phyloP scores from a whole-genome alignment of 306 rosid species.

The Cucurbita maxima region DNA sequence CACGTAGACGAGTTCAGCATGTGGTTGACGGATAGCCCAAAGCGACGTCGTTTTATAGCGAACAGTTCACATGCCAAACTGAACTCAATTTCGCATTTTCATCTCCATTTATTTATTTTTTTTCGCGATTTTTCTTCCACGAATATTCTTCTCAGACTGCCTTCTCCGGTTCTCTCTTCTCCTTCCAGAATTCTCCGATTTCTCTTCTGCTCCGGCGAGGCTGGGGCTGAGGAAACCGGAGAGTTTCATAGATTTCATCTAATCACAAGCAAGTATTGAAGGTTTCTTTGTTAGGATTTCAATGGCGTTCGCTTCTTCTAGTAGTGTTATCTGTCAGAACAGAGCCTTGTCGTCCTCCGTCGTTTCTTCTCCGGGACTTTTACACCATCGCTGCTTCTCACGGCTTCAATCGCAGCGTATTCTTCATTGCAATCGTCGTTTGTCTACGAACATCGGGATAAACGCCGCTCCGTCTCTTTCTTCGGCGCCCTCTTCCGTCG shows the following conservation, averaged over 20 bases:
- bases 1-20: background rate
- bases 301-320: conserved; percentile 27
- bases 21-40: background rate
- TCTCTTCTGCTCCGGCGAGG: background rate
- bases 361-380: conserved; percentile 15
- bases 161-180: background rate
- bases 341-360: conserved; percentile 13
- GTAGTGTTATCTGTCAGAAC: conserved; percentile 16
- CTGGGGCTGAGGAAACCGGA: background rate
- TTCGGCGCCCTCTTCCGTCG: conserved; percentile 13
- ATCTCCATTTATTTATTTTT: background rate
- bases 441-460: background rate
- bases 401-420: background rate
- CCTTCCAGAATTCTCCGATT: background rate
- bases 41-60: background rate
- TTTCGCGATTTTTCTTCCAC: background rate
- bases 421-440: conserved; percentile 12
- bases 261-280: background rate
- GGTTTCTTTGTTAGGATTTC: background rate
- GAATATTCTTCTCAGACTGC: background rate
- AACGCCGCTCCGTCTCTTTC: background rate
- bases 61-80: background rate
- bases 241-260: background rate
- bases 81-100: background rate
- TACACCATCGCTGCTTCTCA: conserved; percentile 7